Evolutionary conservation across 208 protist species (phyloP).

Genomic region (Trypanosoma platydactyli): DNA sequence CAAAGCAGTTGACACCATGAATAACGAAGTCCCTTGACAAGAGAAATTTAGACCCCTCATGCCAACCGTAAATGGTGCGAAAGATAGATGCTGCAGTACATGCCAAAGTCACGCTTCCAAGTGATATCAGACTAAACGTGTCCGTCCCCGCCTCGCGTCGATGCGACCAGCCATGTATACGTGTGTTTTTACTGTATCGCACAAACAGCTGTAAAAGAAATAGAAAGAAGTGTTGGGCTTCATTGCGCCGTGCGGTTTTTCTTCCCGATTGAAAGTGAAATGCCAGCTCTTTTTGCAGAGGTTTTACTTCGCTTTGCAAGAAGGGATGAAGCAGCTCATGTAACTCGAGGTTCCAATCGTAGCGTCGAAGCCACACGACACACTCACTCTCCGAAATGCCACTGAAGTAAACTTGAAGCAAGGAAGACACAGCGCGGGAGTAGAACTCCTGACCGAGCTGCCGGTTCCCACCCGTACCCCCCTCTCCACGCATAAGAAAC

Average conservation of each 20-base stretch:
- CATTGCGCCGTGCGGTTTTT: slow-evolving; percentile 41
- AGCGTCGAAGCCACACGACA: slow-evolving; percentile 13
- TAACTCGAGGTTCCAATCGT: slow-evolving; percentile 19
- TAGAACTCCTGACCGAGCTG: slow-evolving; percentile 12
- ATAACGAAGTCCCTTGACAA: slow-evolving; percentile 17
- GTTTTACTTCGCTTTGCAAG: slow-evolving; percentile 30
- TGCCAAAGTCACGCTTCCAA: slow-evolving; percentile 23
- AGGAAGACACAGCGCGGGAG: slow-evolving; percentile 16
- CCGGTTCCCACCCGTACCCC: not conserved
- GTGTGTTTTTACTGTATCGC: slow-evolving; percentile 24
- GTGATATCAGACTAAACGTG: slow-evolving; percentile 1
- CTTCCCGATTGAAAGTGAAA: slow-evolving; percentile 63
- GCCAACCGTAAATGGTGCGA: slow-evolving; percentile 53
- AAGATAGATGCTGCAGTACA: slow-evolving; percentile 44
- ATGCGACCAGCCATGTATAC: slow-evolving; percentile 6
- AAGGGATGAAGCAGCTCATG: slow-evolving; percentile 39
- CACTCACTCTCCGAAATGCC: not conserved
- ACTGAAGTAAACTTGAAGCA: slow-evolving; percentile 5
- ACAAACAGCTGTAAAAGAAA: slow-evolving; percentile 51
- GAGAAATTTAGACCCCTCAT: slow-evolving; percentile 25
- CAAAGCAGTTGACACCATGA: slow-evolving; percentile 29
- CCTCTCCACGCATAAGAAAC: slow-evolving; percentile 8
- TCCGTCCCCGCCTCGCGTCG: not conserved
- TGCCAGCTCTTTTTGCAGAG: slow-evolving; percentile 57
- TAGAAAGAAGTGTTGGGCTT: slow-evolving; percentile 78